Evolutionary conservation across 768 basidiomycete species (phyloP).

Genomic region (Coprinopsis sp.): DNA sequence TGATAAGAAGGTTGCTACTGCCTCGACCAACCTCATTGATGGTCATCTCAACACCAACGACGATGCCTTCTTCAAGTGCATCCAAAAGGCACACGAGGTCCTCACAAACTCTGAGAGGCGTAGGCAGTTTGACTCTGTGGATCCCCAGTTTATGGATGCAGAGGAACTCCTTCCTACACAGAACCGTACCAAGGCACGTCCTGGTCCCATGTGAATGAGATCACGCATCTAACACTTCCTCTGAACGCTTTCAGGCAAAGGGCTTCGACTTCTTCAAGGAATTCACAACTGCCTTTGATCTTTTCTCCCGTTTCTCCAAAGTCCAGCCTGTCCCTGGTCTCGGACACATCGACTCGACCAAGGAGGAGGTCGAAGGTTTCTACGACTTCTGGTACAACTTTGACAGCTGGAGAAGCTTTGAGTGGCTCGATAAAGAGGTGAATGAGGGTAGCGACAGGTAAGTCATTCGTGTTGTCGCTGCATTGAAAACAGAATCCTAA

Average conservation of each 20-base stretch:
- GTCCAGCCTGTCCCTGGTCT: constrained; percentile 78
- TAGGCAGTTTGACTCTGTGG: constrained; percentile 95
- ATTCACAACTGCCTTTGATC: constrained; percentile 80
- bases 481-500: background rate
- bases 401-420: constrained; percentile 96
- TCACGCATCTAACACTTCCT: background rate
- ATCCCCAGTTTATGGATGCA: constrained; percentile 66
- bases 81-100: constrained; percentile 96
- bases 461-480: constrained; percentile 20
- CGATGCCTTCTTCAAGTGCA: constrained; percentile 99
- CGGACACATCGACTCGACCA: constrained; percentile 64
- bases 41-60: constrained; percentile 76
- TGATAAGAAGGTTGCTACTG: constrained; percentile 75
- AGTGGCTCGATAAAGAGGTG: constrained; percentile 97
- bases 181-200: constrained; percentile 49
- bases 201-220: background rate
- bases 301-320: constrained; percentile 91
- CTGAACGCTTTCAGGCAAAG: constrained; percentile 32
- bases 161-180: constrained; percentile 76
- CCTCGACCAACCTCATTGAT: constrained; percentile 37
- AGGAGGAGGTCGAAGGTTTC: constrained; percentile 84
- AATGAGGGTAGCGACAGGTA: constrained; percentile 96
- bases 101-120: constrained; percentile 83
- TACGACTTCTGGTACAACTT: constrained; percentile 99
- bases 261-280: constrained; percentile 65